Base-by-base conservation (phyloP, 805 yeast genomes). In the Yarrowia alimentaria region DNA sequence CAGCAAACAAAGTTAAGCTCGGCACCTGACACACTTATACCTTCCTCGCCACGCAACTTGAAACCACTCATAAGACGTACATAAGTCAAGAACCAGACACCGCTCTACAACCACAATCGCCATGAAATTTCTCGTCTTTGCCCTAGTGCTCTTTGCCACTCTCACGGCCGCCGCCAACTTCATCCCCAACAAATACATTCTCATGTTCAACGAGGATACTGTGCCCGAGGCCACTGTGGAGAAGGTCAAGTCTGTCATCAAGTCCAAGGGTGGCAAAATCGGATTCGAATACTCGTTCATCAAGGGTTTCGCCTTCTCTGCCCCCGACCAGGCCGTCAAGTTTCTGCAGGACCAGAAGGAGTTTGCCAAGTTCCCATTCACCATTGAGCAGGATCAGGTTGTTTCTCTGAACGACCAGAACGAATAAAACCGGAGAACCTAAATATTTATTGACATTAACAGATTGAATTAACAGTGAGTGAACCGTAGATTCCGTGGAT, bases 281-380 rank as follows among this genome's bases (percentile, higher is more conserved):
- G 47, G 47, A 13, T 20, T 26, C 33, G 47, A 40, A 21, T 40
- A 40, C 33, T 40, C 47, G 25, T 40, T 40, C 47, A 40, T 40
- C 47, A 40, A 40, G 47, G 47, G 47, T 18, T 40, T 40, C 19
- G 25, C 47, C 8, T 40, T 40, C 8, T n/a, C 18, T 10, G 47
- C 47, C 13, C 47, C 47, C 10, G 47, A 40, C 33, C 9, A 18
- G 32, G 47, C 33, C 25, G 25, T 40, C 19, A 13, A 40, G 33
- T 28, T 5, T 4, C 33, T 40, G 25, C 26, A 40, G 47, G 17
- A 16, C 19, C 13, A 32, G 19, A 26, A n/a, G 18, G 47, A 40
- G 6, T 40, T 26, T 14, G 24, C 24, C 25, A 40, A 40, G 24
- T 40, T 40, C 14, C 47, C 47, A 4, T 40, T 40, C 6, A 28